These are phyloP conservation scores for Moesziomyces sp. DNA, from an alignment of 1,284 basidiomycete species.

Conservation along the genomic window DNA sequence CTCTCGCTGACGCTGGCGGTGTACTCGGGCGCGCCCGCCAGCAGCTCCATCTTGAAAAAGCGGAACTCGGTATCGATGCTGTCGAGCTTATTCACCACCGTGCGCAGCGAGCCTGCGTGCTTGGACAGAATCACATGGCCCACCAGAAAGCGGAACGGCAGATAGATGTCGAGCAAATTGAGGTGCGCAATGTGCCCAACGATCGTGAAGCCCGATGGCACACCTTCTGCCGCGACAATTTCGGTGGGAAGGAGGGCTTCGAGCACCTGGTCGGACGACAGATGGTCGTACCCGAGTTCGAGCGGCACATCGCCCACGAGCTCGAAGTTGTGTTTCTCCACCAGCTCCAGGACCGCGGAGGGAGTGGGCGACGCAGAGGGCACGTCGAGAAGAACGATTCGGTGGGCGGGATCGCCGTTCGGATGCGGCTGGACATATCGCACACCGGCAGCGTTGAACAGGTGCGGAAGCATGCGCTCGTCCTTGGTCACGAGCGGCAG, in stretches of 20 bases:
- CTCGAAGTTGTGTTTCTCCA: conserved; percentile 13
- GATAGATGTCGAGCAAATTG: conserved; percentile 88
- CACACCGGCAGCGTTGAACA: conserved; percentile 39
- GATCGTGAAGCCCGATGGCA: conserved; percentile 86
- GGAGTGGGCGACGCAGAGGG: conserved; percentile 22
- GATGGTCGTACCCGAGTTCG: conserved; percentile 33
- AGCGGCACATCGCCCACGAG: conserved; percentile 6
- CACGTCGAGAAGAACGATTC: conserved; percentile 41
- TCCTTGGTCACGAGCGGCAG: conserved; percentile 31
- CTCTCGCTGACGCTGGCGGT: conserved; percentile 73
- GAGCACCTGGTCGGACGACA: conserved; percentile 40
- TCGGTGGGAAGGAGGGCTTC: conserved; percentile 31
- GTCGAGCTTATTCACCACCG: conserved; percentile 95
- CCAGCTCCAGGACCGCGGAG: conserved; percentile 3
- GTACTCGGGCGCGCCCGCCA: conserved; percentile 89
- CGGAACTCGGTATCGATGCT: conserved; percentile 87
- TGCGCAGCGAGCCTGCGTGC: conserved; percentile 76
- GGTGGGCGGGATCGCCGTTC: conserved; percentile 25
- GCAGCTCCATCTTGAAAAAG: conserved; percentile 95
- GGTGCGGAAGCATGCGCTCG: conserved; percentile 20
- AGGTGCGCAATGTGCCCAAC: conserved; percentile 91
- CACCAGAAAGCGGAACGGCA: conserved; percentile 89
- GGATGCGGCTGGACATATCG: conserved; percentile 44
- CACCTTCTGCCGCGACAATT: conserved; percentile 72
- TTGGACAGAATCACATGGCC: conserved; percentile 79